Evolutionary conservation across 176 grass and related monocot genomes (phyloP).

Genomic region (Rhynchospora tenuis): DNA sequence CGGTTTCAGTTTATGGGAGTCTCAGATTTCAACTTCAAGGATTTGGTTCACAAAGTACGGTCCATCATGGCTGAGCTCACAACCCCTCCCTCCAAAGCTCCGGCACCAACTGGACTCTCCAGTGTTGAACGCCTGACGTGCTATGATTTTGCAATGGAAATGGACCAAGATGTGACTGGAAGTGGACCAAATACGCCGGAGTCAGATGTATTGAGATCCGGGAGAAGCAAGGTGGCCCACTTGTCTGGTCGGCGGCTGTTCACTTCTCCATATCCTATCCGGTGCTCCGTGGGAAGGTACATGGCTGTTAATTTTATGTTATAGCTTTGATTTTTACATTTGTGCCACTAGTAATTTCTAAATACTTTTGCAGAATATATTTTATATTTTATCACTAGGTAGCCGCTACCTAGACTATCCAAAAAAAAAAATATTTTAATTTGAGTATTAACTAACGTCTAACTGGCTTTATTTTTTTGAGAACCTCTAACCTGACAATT

Average conservation of each 20-base stretch:
- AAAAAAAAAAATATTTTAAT: background rate
- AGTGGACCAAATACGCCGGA: constrained; percentile 17
- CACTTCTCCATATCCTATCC: constrained; percentile 40
- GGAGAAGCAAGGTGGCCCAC: background rate
- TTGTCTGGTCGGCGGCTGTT: constrained; percentile 39
- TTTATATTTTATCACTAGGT: background rate
- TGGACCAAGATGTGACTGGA: background rate
- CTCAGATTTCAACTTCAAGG: constrained; percentile 42
- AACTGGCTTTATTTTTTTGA: background rate
- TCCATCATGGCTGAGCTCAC: constrained; percentile 38
- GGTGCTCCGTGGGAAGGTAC: constrained; percentile 37
- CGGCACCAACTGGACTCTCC: constrained; percentile 18
- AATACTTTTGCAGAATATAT: background rate
- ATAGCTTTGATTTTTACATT: background rate
- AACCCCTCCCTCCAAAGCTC: constrained; percentile 19
- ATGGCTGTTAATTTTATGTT: background rate
- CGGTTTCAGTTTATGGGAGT: constrained; percentile 60
- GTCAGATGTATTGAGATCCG: constrained; percentile 42
- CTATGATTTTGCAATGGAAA: constrained; percentile 27
- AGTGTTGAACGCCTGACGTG: constrained; percentile 20
- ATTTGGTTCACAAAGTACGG: constrained; percentile 47
- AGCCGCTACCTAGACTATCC: too few species aligned
- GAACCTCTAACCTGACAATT: background rate
- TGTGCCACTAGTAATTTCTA: background rate
- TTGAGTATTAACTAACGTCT: background rate